Base-by-base conservation (phyloP, 306 rosid genomes). In the Styphnolobium japonicum region DNA sequence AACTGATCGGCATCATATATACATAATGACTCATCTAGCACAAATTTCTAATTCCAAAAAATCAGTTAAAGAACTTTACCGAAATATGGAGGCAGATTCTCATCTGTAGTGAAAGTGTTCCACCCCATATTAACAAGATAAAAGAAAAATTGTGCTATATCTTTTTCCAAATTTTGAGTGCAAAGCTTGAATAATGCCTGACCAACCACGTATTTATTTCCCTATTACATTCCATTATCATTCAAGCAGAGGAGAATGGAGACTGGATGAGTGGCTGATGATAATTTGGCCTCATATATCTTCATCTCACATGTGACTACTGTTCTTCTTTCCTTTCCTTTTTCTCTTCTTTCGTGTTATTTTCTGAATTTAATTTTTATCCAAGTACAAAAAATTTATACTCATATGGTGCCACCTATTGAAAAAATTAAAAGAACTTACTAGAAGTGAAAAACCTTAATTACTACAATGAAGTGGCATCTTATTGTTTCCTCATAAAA, bases 241-340 rank as follows among this genome's bases (percentile, higher is more conserved):
- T 81, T 80, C 86, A 85, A 83, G 34, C 63, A 74, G 18, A 65
- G 51, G 49, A 76, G 77, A 71, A 55, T 29, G 52, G 39, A 62
- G 74, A 84, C 82, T 83, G 69, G 63, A 84, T 91, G 88, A 88
- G 91, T 92, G 85, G 92, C 83, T 84, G 78, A 52, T 82, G 80
- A 88, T 89, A 56, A 77, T 77, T 70, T 84, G 84, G 73, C 82
- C 83, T 79, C 75, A 71, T 82, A 40, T 73, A 73, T 71, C 39
- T 60, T 83, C 76, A 76, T 33, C 14, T 73, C 76, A 73, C 91
- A 92, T 86, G 92, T 83, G 87, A 77, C n/a, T 67, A 25, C 45
- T 75, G 16, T 67, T 76, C 51, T 21, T 76, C 67, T 63, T 67
- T 79, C 74, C 34, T 60, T 60, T 77, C 39, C 39, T 46, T 77